Conservation (phyloP, 805 yeast species). For the Candida quercuum region DNA sequence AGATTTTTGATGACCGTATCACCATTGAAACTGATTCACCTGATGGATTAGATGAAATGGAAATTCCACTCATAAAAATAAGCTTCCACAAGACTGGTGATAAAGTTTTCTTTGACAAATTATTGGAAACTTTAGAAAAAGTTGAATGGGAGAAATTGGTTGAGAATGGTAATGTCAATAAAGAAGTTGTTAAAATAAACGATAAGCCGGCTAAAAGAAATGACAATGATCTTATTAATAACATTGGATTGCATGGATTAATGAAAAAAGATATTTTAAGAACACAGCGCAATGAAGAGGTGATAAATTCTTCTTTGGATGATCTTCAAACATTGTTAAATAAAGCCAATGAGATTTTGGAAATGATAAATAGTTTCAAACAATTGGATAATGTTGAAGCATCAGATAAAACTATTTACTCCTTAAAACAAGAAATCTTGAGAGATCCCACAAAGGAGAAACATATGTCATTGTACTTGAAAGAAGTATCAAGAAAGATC, state of each 20-base stretch:
- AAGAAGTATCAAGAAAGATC: constrained; percentile 74
- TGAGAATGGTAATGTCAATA: constrained; percentile 28
- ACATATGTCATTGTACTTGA: constrained; percentile 39
- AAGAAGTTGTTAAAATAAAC: constrained; percentile 7
- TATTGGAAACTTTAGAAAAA: constrained; percentile 40
- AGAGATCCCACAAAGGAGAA: constrained; percentile 18
- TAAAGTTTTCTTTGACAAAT: constrained; percentile 41
- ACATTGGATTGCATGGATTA: constrained; percentile 66
- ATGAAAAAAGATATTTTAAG: constrained; percentile 51
- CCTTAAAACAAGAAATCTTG: constrained; percentile 10
- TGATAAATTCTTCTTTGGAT: constrained; percentile 63
- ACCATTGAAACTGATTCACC: constrained; percentile 24
- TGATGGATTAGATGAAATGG: constrained; percentile 22
- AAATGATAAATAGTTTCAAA: constrained; percentile 38
- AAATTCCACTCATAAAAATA: constrained; percentile 43
- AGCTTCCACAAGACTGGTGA: constrained; percentile 78
- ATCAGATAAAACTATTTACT: constrained; percentile 11
- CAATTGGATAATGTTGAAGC: constrained; percentile 11
- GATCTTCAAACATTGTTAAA: constrained; percentile 74
- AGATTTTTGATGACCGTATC: constrained; percentile 28
- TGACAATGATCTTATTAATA: constrained; percentile 3
- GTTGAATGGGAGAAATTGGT: constrained; percentile 41
- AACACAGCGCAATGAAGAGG: constrained; percentile 50
- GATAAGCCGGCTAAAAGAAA: neutral
- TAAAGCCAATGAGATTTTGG: constrained; percentile 69